phyloP scores from a whole-genome alignment of 2,329 filamentous ascomycete species.

The Gliomastix tumulicola region DNA sequence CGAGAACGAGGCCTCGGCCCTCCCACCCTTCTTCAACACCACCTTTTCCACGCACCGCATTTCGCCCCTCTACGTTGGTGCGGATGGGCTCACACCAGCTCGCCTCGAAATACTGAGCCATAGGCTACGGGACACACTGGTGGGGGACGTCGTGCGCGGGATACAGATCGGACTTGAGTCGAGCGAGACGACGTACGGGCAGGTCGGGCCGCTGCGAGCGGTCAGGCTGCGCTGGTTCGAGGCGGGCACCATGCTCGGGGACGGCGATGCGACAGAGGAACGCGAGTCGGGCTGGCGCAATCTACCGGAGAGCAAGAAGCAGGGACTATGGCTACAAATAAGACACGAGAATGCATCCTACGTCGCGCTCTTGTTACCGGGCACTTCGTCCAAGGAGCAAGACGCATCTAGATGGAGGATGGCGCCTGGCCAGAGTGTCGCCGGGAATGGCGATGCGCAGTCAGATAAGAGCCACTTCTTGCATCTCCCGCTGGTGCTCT shows the following conservation, averaged over 20 bases:
- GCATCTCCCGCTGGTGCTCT: constrained; percentile 42
- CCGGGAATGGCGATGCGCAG: not conserved
- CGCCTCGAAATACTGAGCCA: constrained; percentile 36
- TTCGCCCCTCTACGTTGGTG: constrained; percentile 44
- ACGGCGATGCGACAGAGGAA: constrained; percentile 4
- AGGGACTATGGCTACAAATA: constrained; percentile 37
- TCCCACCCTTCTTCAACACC: constrained; percentile 46
- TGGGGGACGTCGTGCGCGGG: constrained; percentile 54
- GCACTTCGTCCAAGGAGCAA: constrained; percentile 4
- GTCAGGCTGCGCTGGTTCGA: constrained; percentile 42
- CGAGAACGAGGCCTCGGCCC: not conserved
- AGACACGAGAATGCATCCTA: constrained; percentile 46
- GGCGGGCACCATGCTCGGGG: constrained; percentile 20
- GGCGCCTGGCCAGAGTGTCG: constrained; percentile 7
- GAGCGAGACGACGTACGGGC: constrained; percentile 28
- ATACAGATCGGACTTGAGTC: constrained; percentile 44
- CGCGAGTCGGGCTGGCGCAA: constrained; percentile 8
- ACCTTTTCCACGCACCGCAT: constrained; percentile 51
- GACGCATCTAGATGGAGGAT: no score
- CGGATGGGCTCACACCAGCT: constrained; percentile 23
- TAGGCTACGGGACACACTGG: constrained; percentile 45
- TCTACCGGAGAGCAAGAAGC: constrained; percentile 14
- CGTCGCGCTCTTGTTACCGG: constrained; percentile 42
- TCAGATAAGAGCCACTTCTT: constrained; percentile 29
- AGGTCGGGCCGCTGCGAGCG: constrained; percentile 33